phyloP scores from a whole-genome alignment of 2,329 filamentous ascomycete genomes.

The Talaromyces amestolkiae region DNA sequence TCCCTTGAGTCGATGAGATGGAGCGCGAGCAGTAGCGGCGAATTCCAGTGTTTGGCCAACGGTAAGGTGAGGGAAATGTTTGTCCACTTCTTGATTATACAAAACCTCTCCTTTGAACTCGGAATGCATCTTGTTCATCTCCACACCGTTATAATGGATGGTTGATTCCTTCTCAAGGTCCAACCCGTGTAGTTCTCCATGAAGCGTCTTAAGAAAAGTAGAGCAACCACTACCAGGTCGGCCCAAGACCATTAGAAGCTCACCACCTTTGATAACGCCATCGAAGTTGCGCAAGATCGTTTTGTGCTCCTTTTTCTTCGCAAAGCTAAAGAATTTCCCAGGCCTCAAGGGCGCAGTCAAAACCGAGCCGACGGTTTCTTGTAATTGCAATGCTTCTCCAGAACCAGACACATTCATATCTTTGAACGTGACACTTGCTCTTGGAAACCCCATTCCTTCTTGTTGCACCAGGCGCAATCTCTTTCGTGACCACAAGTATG shows the following conservation, averaged over 20 bases:
- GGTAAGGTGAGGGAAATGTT: conserved; percentile 71
- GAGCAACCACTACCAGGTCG: conserved; percentile 57
- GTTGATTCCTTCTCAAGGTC: conserved; percentile 66
- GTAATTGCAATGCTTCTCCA: conserved; percentile 65
- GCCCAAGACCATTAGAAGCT: conserved; percentile 39
- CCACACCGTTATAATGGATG: conserved; percentile 71
- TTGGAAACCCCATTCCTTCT: conserved; percentile 32
- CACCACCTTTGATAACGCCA: conserved; percentile 49
- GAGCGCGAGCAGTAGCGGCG: conserved; percentile 66
- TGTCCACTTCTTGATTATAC: conserved; percentile 19
- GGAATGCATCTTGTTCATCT: conserved; percentile 70
- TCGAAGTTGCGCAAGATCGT: conserved; percentile 57
- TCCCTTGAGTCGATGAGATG: conserved; percentile 58
- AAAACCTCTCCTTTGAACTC: conserved; percentile 45
- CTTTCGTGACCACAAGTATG: conserved; percentile 47
- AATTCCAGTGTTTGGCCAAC: conserved; percentile 73
- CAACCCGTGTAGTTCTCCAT: conserved; percentile 78
- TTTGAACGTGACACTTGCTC: conserved; percentile 62
- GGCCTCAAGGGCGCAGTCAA: conserved; percentile 58
- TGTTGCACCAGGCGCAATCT: conserved; percentile 32
- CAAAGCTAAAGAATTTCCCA: conserved; percentile 51
- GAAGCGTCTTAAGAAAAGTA: conserved; percentile 79
- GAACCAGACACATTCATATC: conserved; percentile 66
- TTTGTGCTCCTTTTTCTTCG: conserved; percentile 51
- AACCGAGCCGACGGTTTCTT: conserved; percentile 63